Evolutionary conservation across 176 grass and related monocot species (phyloP), one percentile per base, ranked within the genome.

Genomic region (sorghum (Sorghum bicolor)): DNA sequence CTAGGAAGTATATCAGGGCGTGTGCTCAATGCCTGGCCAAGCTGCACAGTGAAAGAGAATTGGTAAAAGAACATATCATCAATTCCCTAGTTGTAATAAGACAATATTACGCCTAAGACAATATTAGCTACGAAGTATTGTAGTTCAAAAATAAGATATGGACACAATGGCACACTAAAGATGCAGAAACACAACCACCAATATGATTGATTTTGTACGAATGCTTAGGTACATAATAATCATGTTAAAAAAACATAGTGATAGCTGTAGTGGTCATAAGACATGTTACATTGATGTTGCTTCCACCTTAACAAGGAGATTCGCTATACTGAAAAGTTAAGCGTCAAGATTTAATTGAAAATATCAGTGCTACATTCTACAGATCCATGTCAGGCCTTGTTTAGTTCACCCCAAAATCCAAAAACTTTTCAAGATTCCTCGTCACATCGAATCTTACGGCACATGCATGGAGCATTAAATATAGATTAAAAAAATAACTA

Each of bases 21-120:
- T 32, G 96, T 98, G 89, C 96, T 98, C 77, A 98, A 82, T 85
- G 96, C 96, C 67, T 98, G 96, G 47, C 96, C 96, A 67, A 98
- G 91, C 93, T 98, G 80, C 39, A 81, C 81, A 22, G 3, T 73
- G 47, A 5, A n/a, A 75, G 77, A 77, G 47, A 82, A 45, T 41
- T 22, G 10, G 8, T 14, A 57, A 71, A 71, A 20, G 33, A 43
- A 69, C 36, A 79, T 55, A 55, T 77, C 70, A 52, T 55, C 13
- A 77, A 43, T 22, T 72, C 32, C 47, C 40, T 13, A 70, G 13
- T 73, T 38, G 64, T 45, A 31, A 75, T 24, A 17, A 72, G 30
- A 82, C 65, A 72, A 10, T 2, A 86, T 32, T 38, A 78, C 41
- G 80, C 29, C 65, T 47, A 70, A 75, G 45, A 52, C 8, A 77